A percentile compares a stretch with the other conserved stretches of the same genome.
Conservation (phyloP, 2,329 filamentous ascomycete species). For the Fusarium foetens region DNA sequence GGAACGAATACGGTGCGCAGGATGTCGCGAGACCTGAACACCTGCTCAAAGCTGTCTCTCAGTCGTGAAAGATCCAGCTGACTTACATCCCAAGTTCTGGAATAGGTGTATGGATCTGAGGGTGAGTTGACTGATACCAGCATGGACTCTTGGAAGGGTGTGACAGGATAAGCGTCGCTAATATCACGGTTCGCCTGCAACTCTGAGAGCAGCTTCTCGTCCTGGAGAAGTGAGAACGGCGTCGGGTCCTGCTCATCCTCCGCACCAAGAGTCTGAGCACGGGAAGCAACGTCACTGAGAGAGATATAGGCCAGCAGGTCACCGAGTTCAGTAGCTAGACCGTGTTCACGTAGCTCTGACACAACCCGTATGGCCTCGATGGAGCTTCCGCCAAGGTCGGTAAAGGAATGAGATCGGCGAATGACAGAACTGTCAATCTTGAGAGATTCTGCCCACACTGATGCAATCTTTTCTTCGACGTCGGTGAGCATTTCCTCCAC, state of each 20-base stretch:
- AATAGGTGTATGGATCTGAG: slow-evolving; percentile 30
- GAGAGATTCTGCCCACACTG: background rate
- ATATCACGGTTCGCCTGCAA: background rate
- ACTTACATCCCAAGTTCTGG: slow-evolving; percentile 22
- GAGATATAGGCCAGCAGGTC: background rate
- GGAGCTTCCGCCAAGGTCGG: slow-evolving; percentile 15
- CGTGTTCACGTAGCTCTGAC: slow-evolving; percentile 7
- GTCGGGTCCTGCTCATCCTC: background rate
- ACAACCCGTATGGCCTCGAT: slow-evolving; percentile 11
- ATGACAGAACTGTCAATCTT: background rate
- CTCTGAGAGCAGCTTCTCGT: background rate
- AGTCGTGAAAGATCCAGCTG: slow-evolving; percentile 15
- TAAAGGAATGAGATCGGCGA: background rate
- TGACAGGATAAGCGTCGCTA: slow-evolving; percentile 39
- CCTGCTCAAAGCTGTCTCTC: slow-evolving; percentile 14
- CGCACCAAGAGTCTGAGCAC: background rate
- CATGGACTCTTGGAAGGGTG: slow-evolving; percentile 39
- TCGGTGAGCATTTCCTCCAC: background rate
- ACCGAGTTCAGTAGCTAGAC: slow-evolving; percentile 4
- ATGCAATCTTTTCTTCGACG: slow-evolving; percentile 1
- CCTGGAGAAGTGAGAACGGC: slow-evolving; percentile 27
- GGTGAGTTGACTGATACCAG: slow-evolving; percentile 13
- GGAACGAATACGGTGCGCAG: slow-evolving; percentile 31
- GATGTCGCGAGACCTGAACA: slow-evolving; percentile 21
- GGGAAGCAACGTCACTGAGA: background rate